phyloP scores from a whole-genome alignment of 2,329 filamentous ascomycete genomes.

The Thelonectria blattea region DNA sequence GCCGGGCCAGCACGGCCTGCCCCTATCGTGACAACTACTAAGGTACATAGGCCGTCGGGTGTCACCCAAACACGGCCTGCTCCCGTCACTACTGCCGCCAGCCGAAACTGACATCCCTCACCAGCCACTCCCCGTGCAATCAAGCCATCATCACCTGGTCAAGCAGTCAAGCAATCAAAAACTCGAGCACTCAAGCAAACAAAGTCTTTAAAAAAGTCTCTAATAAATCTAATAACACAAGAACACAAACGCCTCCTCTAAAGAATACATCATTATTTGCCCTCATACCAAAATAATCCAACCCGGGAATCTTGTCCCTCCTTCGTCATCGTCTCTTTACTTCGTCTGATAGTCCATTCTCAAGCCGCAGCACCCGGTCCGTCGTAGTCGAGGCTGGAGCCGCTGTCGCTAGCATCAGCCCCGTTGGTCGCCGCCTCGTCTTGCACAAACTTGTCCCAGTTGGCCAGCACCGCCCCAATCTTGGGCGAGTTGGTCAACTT shows the following conservation, averaged over 20 bases:
- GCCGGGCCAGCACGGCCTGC: constrained; percentile 2
- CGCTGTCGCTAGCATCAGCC: constrained; percentile 47
- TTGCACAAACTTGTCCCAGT: constrained; percentile 77
- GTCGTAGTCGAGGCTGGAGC: constrained; percentile 49
- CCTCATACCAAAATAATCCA: constrained; percentile 32
- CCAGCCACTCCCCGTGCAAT: background rate
- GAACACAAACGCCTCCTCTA: constrained; percentile 35
- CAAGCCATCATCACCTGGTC: background rate
- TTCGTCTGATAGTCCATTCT: constrained; percentile 28
- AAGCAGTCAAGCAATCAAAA: constrained; percentile 1
- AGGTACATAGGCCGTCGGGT: too few species aligned
- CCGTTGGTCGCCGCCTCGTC: constrained; percentile 50
- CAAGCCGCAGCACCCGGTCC: constrained; percentile 51
- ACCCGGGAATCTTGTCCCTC: constrained; percentile 30
- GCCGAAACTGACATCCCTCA: too few species aligned
- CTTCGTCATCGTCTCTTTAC: constrained; percentile 34
- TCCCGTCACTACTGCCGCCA: background rate
- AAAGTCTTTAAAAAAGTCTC: constrained; percentile 27
- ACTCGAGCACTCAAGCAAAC: constrained; percentile 23
- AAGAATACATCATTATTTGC: constrained; percentile 38
- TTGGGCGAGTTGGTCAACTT: constrained; percentile 83
- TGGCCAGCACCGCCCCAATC: constrained; percentile 82
- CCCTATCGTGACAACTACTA: background rate
- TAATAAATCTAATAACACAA: constrained; percentile 30
- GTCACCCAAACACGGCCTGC: background rate